These are phyloP conservation scores for Candida anglica DNA, from an alignment of 805 yeast species.

Conservation along the genomic window DNA sequence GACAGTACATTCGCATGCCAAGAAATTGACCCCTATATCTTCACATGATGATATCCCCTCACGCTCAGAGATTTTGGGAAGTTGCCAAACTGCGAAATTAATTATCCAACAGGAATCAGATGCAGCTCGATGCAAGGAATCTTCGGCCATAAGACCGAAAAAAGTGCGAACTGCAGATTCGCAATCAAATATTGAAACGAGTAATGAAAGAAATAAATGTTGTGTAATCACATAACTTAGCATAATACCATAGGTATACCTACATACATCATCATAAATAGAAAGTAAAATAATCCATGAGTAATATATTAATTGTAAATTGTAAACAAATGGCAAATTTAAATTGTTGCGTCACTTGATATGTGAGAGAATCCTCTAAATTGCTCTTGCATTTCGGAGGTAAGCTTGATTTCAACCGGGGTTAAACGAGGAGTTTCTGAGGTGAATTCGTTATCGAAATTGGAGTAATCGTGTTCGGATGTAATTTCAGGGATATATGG, in stretches of 20 bases:
- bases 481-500: conserved; percentile 88
- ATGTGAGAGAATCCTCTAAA: conserved; percentile 95
- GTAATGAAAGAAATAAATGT: too few relatives aligned
- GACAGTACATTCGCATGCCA: too few relatives aligned
- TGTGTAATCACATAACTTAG: neutral
- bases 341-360: conserved; percentile 51
- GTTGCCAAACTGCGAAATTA: neutral
- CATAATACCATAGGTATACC: too few relatives aligned
- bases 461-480: conserved; percentile 85
- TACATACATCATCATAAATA: too few relatives aligned
- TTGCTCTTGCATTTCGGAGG: conserved; percentile 88
- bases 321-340: conserved; percentile 3
- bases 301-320: neutral
- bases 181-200: too few relatives aligned
- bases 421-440: conserved; percentile 92
- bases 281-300: too few relatives aligned
- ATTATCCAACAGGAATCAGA: neutral
- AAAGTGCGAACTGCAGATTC: too few relatives aligned
- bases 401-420: conserved; percentile 85
- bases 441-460: conserved; percentile 93
- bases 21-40: too few relatives aligned
- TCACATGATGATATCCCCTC: too few relatives aligned
- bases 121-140: too few relatives aligned
- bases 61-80: neutral
- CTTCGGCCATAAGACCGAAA: too few relatives aligned